Evolutionary conservation across 2,329 filamentous ascomycete species (phyloP), one percentile per base, ranked within the genome.

Genomic region (Fusarium drepaniforme): DNA sequence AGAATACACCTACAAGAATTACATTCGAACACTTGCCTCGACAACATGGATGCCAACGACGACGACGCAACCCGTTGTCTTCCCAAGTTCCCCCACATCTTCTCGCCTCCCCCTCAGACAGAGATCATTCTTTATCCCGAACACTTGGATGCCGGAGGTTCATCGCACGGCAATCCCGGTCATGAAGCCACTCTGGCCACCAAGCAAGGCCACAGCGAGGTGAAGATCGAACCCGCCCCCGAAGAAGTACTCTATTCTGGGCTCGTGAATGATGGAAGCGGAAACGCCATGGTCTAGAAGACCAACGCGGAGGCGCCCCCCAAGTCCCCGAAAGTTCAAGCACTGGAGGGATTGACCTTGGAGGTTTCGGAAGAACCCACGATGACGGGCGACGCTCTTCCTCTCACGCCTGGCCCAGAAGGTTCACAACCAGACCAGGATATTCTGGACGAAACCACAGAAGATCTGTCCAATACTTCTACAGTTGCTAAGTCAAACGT

Each of bases 41-140:
- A 63, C 37, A 63, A 40, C 23, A 78, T 78, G 70, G 78, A 73
- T 78, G 72, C 64, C 49, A 30, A 75, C 23, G 56, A 68, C 21
- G 65, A 72, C 21, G 57, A 73, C 38, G 64, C 51, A 13, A 44
- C 57, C 5, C 66, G 67, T 33, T 78, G 70, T 21, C 75, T 78
- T 49, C 72, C 77, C 38, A 76, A 64, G 15, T 67, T 73, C 6
- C 74, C 77, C 5, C 74, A 66, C 28, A 63, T 72, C 28, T 76
- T 76, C 13, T 61, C 68, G 18, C 37, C 65, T 15, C 42, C 72
- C 12, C n/a, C 28, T 38, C 67, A 71, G 15, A 16, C 61, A 11
- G 69, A 77, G 21, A 59, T 72, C 35, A 37, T 67, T 21, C 65
- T 78, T 3, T 78, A 59, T 18, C 70, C 68, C 15, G 37, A 70